These are phyloP conservation scores for Exidia glandulosa DNA, from an alignment of 768 basidiomycete species.

Conservation along the genomic window DNA sequence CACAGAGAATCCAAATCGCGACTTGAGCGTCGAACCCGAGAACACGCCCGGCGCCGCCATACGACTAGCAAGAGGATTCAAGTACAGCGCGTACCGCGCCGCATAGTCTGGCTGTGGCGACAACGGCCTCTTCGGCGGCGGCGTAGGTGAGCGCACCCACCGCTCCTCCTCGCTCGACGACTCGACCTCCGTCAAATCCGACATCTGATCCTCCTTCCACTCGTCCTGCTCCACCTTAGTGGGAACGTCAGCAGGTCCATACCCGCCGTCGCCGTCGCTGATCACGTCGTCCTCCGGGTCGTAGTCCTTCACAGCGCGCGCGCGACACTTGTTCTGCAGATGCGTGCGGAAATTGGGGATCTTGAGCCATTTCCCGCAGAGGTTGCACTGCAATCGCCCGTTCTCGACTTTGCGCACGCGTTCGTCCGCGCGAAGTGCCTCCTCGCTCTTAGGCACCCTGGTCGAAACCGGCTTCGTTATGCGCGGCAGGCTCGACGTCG, in stretches of 20 bases:
- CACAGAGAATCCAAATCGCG: background rate
- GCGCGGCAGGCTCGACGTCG: too few species aligned
- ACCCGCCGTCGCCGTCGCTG: background rate
- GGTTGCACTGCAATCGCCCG: background rate
- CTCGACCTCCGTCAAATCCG: background rate
- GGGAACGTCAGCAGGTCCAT: too few species aligned
- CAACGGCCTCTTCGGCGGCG: background rate
- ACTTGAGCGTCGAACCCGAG: background rate
- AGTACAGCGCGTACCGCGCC: background rate
- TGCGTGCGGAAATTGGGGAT: background rate
- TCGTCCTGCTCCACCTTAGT: too few species aligned
- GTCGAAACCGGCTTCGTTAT: too few species aligned
- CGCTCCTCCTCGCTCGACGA: background rate
- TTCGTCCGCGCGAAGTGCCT: background rate
- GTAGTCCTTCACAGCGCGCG: too few species aligned
- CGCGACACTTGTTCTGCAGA: background rate
- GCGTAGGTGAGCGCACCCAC: background rate
- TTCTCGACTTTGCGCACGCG: background rate
- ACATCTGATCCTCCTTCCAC: background rate
- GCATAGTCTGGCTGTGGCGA: background rate
- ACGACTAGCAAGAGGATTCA: background rate
- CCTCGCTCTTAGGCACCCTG: background rate
- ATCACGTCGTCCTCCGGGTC: background rate
- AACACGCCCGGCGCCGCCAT: background rate
- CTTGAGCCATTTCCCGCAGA: background rate